Evolutionary conservation across 345 rosid species (phyloP).

Genomic region (Pugionium dolabratum): DNA sequence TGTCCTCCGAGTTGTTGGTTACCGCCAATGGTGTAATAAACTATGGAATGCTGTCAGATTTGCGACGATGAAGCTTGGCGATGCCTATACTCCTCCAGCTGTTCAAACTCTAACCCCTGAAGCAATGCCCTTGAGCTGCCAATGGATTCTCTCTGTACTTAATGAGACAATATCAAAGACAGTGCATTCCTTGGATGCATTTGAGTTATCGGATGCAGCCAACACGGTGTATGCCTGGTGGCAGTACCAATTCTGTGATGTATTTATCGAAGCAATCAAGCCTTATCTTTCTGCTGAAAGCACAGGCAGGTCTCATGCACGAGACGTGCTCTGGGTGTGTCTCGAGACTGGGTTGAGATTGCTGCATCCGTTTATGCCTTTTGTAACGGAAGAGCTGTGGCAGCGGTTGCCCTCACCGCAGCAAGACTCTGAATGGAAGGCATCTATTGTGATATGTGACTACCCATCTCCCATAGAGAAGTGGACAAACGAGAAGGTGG

Average conservation of each 20-base stretch:
- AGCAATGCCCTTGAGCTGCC: constrained; percentile 66
- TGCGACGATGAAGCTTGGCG: constrained; percentile 84
- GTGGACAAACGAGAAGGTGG: constrained; percentile 64
- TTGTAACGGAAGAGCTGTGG: constrained; percentile 83
- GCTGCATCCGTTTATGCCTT: constrained; percentile 92
- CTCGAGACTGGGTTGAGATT: constrained; percentile 71
- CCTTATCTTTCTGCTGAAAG: constrained; percentile 62
- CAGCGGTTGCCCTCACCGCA: constrained; percentile 55
- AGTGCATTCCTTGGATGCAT: constrained; percentile 51
- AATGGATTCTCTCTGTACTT: constrained; percentile 75
- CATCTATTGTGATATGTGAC: constrained; percentile 70
- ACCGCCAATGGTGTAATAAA: constrained; percentile 94
- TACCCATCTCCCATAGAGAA: constrained; percentile 61
- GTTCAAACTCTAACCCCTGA: constrained; percentile 34
- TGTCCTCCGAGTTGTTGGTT: constrained; percentile 78
- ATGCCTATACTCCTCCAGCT: constrained; percentile 58
- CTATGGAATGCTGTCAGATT: constrained; percentile 88
- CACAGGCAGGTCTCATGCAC: constrained; percentile 34
- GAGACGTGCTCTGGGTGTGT: constrained; percentile 64
- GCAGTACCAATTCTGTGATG: constrained; percentile 88
- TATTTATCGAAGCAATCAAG: constrained; percentile 75
- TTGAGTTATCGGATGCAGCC: constrained; percentile 70
- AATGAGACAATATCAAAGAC: constrained; percentile 66
- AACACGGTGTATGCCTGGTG: constrained; percentile 76
- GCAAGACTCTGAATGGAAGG: constrained; percentile 9